These are phyloP conservation scores for Leishmania tropica DNA, from an alignment of 208 protist species.

Conservation along the genomic window DNA sequence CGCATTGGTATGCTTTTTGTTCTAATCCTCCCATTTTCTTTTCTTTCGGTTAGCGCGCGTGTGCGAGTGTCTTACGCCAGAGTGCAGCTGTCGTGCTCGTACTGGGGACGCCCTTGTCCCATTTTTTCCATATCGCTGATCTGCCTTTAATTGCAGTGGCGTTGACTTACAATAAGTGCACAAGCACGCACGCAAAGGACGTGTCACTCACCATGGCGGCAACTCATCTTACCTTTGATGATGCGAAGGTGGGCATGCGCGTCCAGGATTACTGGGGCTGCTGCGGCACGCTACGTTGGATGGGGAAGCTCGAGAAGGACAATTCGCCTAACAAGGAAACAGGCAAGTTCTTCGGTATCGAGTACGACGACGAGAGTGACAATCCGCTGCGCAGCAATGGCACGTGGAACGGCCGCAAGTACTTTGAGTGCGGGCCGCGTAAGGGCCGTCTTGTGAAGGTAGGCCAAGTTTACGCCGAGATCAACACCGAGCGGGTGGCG, in stretches of 20 bases:
- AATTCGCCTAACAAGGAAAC: slow-evolving; percentile 45
- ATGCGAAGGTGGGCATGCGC: slow-evolving; percentile 65
- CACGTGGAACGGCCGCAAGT: slow-evolving; percentile 49
- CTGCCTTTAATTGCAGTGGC: not conserved
- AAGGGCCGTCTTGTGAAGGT: slow-evolving; percentile 55
- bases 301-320: slow-evolving; percentile 64
- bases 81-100: not conserved
- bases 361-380: slow-evolving; percentile 69
- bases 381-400: slow-evolving; percentile 58
- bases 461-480: slow-evolving; percentile 55
- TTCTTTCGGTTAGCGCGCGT: not conserved
- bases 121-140: not conserved
- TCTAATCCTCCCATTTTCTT: not conserved
- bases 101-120: not conserved
- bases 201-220: slow-evolving; percentile 4
- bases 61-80: not conserved
- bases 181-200: not conserved
- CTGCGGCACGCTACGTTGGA: slow-evolving; percentile 62
- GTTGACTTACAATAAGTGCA: not conserved
- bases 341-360: slow-evolving; percentile 58
- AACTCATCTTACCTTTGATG: slow-evolving; percentile 21
- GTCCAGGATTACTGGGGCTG: slow-evolving; percentile 78
- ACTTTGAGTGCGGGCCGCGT: slow-evolving; percentile 55
- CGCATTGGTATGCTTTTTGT: not conserved
- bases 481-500: slow-evolving; percentile 48